Conservation (phyloP, 306 rosid species). For the Carpinus viminea region DNA sequence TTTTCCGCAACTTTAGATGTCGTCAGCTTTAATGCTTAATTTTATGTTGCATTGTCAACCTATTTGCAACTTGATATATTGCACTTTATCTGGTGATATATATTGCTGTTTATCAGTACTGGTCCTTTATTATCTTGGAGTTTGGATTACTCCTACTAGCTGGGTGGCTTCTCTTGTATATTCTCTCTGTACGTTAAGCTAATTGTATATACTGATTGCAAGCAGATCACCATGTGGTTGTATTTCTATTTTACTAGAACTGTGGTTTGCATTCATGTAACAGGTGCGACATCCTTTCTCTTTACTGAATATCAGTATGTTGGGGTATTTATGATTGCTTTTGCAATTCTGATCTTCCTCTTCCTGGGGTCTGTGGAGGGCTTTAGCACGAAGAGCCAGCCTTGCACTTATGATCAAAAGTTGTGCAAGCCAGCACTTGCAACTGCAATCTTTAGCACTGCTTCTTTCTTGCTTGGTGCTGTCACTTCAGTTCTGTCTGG, state of each 20-base stretch:
- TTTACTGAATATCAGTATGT: slow-evolving; percentile 76
- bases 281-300: slow-evolving; percentile 77
- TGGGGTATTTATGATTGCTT: slow-evolving; percentile 72
- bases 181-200: too few species aligned
- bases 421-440: slow-evolving; percentile 81
- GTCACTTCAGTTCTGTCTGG: slow-evolving; percentile 69
- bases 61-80: neutral
- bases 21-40: neutral
- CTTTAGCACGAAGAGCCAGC: slow-evolving; percentile 70
- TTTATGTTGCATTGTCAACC: neutral
- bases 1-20: neutral
- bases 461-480: slow-evolving; percentile 69
- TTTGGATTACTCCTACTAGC: neutral
- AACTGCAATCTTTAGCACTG: slow-evolving; percentile 72
- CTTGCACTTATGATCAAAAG: slow-evolving; percentile 66
- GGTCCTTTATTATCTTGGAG: neutral
- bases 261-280: slow-evolving; percentile 15
- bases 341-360: slow-evolving; percentile 72
- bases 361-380: slow-evolving; percentile 81
- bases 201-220: neutral
- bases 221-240: neutral
- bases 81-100: neutral
- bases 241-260: neutral
- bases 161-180: too few species aligned
- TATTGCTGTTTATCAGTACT: neutral